phyloP scores from a whole-genome alignment of 164 flowering plant genomes.

The Protea cynaroides region DNA sequence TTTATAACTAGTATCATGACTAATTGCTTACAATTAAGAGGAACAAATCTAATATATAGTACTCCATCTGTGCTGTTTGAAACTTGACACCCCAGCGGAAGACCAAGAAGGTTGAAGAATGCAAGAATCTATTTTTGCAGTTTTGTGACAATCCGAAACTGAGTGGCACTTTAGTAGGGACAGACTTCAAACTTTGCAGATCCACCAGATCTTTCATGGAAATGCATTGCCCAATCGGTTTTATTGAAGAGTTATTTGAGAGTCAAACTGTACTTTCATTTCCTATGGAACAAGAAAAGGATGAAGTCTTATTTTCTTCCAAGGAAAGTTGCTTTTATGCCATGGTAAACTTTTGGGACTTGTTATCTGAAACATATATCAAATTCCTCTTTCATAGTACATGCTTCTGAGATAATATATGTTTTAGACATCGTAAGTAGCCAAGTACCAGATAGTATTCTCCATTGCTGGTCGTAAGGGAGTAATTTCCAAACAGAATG shows the following conservation, averaged over 20 bases:
- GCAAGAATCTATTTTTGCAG: conserved; percentile 8
- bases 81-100: conserved; percentile 20
- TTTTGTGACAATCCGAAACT: conserved; percentile 9
- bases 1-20: neutral
- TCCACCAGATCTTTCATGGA: conserved; percentile 7
- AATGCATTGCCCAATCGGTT: neutral
- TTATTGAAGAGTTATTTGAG: conserved; percentile 6
- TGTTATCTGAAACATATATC: neutral
- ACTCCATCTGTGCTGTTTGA: conserved; percentile 13
- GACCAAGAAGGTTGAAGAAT: conserved; percentile 17
- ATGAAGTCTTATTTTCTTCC: conserved; percentile 3
- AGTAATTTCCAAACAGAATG: no score
- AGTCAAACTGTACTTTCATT: conserved; percentile 2
- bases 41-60: conserved; percentile 5
- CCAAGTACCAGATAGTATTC: neutral
- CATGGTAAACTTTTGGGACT: neutral
- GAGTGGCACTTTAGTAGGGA: conserved; percentile 16
- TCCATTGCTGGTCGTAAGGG: neutral
- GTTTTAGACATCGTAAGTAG: neutral
- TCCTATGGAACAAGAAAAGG: conserved; percentile 2
- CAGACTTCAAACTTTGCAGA: conserved; percentile 10
- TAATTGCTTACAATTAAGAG: neutral
- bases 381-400: neutral
- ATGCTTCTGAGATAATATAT: neutral
- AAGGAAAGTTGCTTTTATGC: neutral